These are phyloP conservation scores for Candida berthetii DNA, from an alignment of 805 yeast species.

Conservation along the genomic window DNA sequence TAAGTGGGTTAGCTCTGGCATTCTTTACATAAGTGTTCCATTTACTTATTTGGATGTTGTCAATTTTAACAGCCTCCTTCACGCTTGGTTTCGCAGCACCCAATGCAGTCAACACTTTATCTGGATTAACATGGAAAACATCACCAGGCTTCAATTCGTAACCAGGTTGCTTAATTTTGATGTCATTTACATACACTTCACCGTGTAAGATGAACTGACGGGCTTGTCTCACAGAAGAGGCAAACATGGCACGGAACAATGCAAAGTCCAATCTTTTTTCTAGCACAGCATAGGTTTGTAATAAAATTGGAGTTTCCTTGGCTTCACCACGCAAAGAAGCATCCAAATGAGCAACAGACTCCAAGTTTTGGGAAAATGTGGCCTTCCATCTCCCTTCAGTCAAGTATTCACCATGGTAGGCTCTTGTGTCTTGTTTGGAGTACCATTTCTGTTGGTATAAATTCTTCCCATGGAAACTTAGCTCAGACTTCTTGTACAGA, in stretches of 20 bases:
- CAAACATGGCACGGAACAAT: slow-evolving; percentile 86
- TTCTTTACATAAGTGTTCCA: slow-evolving; percentile 71
- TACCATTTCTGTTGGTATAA: slow-evolving; percentile 88
- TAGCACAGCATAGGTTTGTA: slow-evolving; percentile 84
- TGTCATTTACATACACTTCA: slow-evolving; percentile 81
- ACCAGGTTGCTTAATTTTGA: slow-evolving; percentile 70
- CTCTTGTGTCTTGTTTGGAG: slow-evolving; percentile 86
- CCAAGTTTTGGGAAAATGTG: slow-evolving; percentile 59
- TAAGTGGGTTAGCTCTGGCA: slow-evolving; percentile 41
- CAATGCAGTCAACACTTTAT: slow-evolving; percentile 75
- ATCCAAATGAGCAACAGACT: slow-evolving; percentile 86
- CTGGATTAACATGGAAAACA: slow-evolving; percentile 79
- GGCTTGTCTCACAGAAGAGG: slow-evolving; percentile 91
- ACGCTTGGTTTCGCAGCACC: slow-evolving; percentile 82
- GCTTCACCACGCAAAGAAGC: slow-evolving; percentile 62
- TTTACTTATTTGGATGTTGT: slow-evolving; percentile 60
- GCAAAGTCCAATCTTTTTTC: slow-evolving; percentile 91
- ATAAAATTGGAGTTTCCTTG: slow-evolving; percentile 68
- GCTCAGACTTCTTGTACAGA: slow-evolving; percentile 63
- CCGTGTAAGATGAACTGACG: slow-evolving; percentile 81
- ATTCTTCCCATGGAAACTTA: slow-evolving; percentile 53
- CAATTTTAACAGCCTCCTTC: slow-evolving; percentile 59
- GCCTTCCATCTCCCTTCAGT: slow-evolving; percentile 80
- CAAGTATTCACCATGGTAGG: slow-evolving; percentile 92
- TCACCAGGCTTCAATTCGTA: slow-evolving; percentile 81